Percentiles rank a stretch among this genome's conserved stretches.
These are phyloP conservation scores for Tieghemostelium lacteum DNA, from an alignment of 78 protist species.

Conservation along the genomic window DNA sequence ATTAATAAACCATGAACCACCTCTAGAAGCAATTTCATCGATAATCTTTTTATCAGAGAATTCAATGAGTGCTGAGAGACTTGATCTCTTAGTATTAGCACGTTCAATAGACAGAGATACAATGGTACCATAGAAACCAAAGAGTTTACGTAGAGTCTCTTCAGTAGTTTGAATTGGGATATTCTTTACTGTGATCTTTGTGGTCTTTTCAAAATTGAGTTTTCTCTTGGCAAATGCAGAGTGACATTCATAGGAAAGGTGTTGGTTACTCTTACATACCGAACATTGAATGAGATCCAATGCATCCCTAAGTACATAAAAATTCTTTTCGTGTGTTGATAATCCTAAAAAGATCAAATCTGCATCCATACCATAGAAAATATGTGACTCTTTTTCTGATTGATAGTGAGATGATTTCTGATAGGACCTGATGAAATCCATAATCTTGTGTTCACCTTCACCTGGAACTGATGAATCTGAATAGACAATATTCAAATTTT, in stretches of 20 bases:
- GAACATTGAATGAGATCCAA: neutral
- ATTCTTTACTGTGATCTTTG: neutral
- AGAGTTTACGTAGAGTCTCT: neutral
- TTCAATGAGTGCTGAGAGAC: slow-evolving; percentile 22
- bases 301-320: slow-evolving; percentile 92
- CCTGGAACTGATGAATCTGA: slow-evolving; percentile 80
- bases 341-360: slow-evolving; percentile 98
- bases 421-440: slow-evolving; percentile 92
- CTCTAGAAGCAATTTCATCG: slow-evolving; percentile 9
- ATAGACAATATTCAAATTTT: slow-evolving; percentile 1
- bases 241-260: slow-evolving; percentile 43
- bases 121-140: slow-evolving; percentile 28
- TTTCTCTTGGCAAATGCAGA: slow-evolving; percentile 38
- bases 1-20: slow-evolving; percentile 19
- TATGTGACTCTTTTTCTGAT: slow-evolving; percentile 81
- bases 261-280: slow-evolving; percentile 23
- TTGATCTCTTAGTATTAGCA: slow-evolving; percentile 39
- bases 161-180: slow-evolving; percentile 15
- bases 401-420: slow-evolving; percentile 37
- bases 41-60: slow-evolving; percentile 12
- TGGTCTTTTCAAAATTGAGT: neutral
- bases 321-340: slow-evolving; percentile 96
- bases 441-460: slow-evolving; percentile 97
- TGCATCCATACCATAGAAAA: slow-evolving; percentile 97
- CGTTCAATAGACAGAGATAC: neutral